phyloP scores from a whole-genome alignment of 2,329 filamentous ascomycete species.

The Pseudocercospora vitis region DNA sequence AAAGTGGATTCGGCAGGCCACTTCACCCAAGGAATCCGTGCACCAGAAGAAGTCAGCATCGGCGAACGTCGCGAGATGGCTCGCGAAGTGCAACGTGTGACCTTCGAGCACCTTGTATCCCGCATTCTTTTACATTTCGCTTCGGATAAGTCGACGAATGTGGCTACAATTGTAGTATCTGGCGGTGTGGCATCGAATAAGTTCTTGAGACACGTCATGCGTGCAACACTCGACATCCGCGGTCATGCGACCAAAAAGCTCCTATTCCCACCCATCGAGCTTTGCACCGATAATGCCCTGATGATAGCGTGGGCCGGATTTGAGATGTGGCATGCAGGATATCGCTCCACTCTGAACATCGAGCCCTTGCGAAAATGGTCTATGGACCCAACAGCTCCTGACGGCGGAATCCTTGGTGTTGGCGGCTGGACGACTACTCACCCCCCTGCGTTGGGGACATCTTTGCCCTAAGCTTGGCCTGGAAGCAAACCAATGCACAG shows the following conservation, averaged over 20 bases:
- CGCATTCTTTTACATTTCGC: constrained; percentile 61
- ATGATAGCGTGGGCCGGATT: constrained; percentile 96
- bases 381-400: constrained; percentile 61
- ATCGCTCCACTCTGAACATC: constrained; percentile 61
- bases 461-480: neutral
- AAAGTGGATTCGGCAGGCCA: constrained; percentile 29
- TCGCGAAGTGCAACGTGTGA: constrained; percentile 70
- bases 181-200: constrained; percentile 87
- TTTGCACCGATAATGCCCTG: constrained; percentile 93
- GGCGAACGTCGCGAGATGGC: constrained; percentile 69
- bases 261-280: constrained; percentile 69
- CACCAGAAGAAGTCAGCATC: constrained; percentile 46
- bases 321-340: constrained; percentile 86
- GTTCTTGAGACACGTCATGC: constrained; percentile 68
- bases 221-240: constrained; percentile 61
- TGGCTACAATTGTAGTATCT: constrained; percentile 72
- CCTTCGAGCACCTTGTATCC: constrained; percentile 83
- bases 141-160: constrained; percentile 20
- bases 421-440: constrained; percentile 48
- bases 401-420: constrained; percentile 67
- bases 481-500: no score
- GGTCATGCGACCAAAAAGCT: constrained; percentile 64
- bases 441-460: neutral
- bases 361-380: constrained; percentile 69
- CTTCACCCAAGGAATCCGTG: constrained; percentile 36